A percentile compares a stretch with the other conserved stretches of the same genome.
Conservation (phyloP, 768 basidiomycete species). For the Lentinula sp. region DNA sequence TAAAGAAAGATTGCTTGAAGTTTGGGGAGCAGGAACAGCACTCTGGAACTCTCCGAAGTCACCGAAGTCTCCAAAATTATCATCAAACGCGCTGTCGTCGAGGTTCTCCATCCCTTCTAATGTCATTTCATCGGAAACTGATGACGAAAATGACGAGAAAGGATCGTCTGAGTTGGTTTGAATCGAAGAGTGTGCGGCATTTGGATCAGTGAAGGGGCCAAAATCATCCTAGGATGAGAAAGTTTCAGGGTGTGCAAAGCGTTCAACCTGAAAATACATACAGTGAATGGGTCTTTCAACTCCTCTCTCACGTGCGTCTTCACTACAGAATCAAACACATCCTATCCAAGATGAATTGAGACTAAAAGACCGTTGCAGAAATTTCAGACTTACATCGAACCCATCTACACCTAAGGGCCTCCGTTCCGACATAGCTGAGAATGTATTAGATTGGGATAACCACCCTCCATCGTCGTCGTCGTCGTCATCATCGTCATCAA, state of each 20-base stretch:
- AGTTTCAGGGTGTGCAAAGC: not conserved
- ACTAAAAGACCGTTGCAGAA: not conserved
- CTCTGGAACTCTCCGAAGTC: conserved; percentile 79
- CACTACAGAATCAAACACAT: not conserved
- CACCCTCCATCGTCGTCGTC: conserved; percentile 80
- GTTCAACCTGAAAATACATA: not conserved
- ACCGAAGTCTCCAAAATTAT: conserved; percentile 25
- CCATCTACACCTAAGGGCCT: conserved; percentile 42
- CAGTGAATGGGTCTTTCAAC: conserved; percentile 1
- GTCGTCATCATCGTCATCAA: conserved; percentile 28
- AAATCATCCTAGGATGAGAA: conserved; percentile 47
- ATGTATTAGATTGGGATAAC: conserved; percentile 72
- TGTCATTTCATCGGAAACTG: conserved; percentile 49
- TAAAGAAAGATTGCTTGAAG: conserved; percentile 13
- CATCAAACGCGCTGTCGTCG: conserved; percentile 59
- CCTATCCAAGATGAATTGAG: not conserved
- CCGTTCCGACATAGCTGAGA: conserved; percentile 41
- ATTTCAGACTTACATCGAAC: conserved; percentile 41
- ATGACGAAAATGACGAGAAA: conserved; percentile 50
- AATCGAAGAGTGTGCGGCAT: conserved; percentile 19
- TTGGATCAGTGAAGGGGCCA: conserved; percentile 74
- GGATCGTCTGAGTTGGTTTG: conserved; percentile 35
- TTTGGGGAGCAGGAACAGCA: conserved; percentile 24
- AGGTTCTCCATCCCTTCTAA: conserved; percentile 40
- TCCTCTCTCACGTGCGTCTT: not conserved